phyloP scores from a whole-genome alignment of 106 monocot species.

The Dactylorhiza incarnata region DNA sequence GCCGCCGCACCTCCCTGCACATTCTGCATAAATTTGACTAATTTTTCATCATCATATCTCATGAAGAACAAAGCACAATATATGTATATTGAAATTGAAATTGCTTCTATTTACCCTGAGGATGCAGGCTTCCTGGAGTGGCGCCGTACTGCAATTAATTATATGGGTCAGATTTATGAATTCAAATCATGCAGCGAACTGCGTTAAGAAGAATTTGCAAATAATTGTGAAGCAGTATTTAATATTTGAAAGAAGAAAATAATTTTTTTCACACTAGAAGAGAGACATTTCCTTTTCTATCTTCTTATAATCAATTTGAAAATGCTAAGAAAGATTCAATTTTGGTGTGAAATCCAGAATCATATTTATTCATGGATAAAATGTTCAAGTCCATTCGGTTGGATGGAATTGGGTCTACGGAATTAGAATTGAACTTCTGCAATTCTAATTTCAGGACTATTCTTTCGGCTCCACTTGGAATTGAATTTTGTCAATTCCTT shows the following conservation, averaged over 20 bases:
- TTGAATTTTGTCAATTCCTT: too few relatives aligned
- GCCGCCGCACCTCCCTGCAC: slow-evolving; percentile 20
- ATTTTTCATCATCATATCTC: neutral
- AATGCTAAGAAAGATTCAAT: too few relatives aligned
- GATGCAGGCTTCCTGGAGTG: slow-evolving; percentile 41
- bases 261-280: neutral
- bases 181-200: neutral
- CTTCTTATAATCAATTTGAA: too few relatives aligned
- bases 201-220: neutral
- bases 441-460: too few relatives aligned
- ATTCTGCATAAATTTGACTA: slow-evolving; percentile 21
- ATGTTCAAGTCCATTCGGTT: too few relatives aligned
- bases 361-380: too few relatives aligned
- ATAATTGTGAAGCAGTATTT: neutral
- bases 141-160: slow-evolving; percentile 30
- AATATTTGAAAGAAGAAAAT: neutral
- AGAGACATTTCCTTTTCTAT: too few relatives aligned
- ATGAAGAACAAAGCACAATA: neutral
- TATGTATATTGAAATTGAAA: neutral
- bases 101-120: slow-evolving; percentile 21
- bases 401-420: too few relatives aligned
- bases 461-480: too few relatives aligned
- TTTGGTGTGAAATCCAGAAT: too few relatives aligned
- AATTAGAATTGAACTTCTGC: too few relatives aligned
- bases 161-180: neutral